Percentiles rank a stretch among this genome's conserved stretches.
These are phyloP conservation scores for Leucocoprinus birnbaumii DNA, from an alignment of 768 basidiomycete genomes.

Conservation along the genomic window DNA sequence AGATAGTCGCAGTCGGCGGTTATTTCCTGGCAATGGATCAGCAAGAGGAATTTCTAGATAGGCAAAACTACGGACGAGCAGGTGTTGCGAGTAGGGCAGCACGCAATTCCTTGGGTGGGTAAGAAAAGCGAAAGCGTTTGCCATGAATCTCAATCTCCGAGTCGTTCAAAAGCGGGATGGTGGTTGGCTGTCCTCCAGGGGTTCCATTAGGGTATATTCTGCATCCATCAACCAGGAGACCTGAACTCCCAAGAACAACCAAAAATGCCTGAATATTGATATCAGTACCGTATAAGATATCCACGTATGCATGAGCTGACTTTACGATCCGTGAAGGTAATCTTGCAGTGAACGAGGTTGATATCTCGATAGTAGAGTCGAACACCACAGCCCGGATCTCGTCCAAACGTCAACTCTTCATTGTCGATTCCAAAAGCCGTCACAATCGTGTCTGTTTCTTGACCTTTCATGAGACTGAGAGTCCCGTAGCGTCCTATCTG, in stretches of 20 bases:
- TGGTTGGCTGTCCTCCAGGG: conserved; percentile 35
- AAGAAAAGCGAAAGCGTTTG: conserved; percentile 70
- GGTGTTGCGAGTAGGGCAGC: conserved; percentile 49
- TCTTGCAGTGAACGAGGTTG: conserved; percentile 61
- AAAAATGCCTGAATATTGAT: conserved; percentile 54
- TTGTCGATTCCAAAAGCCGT: conserved; percentile 75
- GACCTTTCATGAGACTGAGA: conserved; percentile 57
- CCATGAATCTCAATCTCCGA: conserved; percentile 65
- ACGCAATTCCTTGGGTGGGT: conserved; percentile 73
- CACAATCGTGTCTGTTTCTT: conserved; percentile 40
- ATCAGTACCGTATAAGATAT: not conserved
- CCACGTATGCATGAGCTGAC: conserved; percentile 25
- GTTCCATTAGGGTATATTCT: conserved; percentile 47
- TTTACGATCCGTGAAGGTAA: conserved; percentile 66
- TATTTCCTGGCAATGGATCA: conserved; percentile 22
- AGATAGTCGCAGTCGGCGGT: conserved; percentile 59
- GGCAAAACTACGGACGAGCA: conserved; percentile 31
- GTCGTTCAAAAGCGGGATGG: conserved; percentile 63
- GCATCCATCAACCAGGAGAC: conserved; percentile 62
- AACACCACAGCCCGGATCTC: conserved; percentile 60
- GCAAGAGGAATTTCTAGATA: not conserved
- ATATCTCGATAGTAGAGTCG: conserved; percentile 68
- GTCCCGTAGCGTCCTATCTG: conserved; percentile 69
- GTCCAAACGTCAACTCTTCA: conserved; percentile 64
- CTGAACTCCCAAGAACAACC: conserved; percentile 54